These are phyloP conservation scores for Marasmius tenuissimus DNA, from an alignment of 1,284 basidiomycete genomes.

Conservation along the genomic window DNA sequence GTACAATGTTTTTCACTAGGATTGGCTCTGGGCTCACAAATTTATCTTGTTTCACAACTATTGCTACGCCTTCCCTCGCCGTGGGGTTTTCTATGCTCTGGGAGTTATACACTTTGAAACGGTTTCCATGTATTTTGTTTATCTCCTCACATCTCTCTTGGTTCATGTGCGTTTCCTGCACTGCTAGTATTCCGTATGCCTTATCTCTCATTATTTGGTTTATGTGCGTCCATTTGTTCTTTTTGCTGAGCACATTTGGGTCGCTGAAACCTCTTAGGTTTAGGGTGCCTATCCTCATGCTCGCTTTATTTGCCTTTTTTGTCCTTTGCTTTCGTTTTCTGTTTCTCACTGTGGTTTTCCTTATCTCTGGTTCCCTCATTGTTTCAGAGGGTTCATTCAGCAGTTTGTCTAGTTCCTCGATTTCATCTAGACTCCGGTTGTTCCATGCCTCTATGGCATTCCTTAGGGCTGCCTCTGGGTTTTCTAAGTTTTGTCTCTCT, in stretches of 20 bases:
- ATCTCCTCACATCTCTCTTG: background rate
- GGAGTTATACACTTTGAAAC: background rate
- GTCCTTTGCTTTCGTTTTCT: background rate
- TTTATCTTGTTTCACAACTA: background rate
- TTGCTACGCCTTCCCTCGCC: background rate
- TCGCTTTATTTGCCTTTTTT: background rate
- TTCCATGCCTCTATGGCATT: background rate
- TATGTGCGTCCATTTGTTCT: background rate
- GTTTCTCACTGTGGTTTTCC: background rate
- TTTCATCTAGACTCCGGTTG: background rate
- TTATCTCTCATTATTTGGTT: background rate
- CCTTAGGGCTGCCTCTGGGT: background rate
- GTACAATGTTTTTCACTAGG: background rate
- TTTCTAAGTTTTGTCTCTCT: background rate
- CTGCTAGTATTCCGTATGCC: background rate
- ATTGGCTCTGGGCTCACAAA: background rate
- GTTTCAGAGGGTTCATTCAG: background rate
- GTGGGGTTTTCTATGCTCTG: background rate
- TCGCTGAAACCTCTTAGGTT: background rate
- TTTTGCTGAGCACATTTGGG: background rate
- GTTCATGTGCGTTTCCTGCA: background rate
- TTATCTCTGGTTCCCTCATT: background rate
- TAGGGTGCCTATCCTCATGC: background rate
- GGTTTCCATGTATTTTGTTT: background rate
- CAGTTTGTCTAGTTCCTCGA: background rate